Evolutionary conservation across 129 eudicot genomes (phyloP).

Genomic region (Arctium lappa): DNA sequence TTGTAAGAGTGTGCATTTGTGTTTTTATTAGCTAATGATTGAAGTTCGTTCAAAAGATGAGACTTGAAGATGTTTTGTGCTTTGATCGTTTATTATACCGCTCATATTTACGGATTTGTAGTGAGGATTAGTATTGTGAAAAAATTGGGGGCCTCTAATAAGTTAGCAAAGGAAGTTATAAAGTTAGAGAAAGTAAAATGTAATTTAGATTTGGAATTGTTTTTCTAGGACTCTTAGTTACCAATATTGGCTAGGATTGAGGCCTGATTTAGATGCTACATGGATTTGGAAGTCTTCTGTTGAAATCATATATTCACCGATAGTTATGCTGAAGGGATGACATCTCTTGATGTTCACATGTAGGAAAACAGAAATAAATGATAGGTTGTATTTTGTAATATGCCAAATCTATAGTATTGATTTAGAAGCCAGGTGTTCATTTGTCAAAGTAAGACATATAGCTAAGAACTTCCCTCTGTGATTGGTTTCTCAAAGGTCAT

Average conservation of each 20-base stretch:
- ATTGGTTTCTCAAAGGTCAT: background rate
- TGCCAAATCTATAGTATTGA: background rate
- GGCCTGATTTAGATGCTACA: background rate
- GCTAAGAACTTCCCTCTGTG: background rate
- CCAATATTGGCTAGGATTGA: background rate
- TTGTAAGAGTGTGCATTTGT: constrained; percentile 4
- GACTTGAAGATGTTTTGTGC: background rate
- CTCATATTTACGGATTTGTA: background rate
- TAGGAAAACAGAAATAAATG: background rate
- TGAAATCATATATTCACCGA: background rate
- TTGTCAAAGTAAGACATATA: background rate
- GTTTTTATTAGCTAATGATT: background rate
- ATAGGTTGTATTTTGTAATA: background rate
- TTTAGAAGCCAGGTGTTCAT: background rate
- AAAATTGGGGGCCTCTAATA: background rate
- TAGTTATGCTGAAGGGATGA: background rate
- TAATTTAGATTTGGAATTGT: background rate
- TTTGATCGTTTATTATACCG: background rate
- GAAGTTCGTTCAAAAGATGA: background rate
- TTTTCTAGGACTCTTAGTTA: background rate
- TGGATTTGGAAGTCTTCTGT: background rate
- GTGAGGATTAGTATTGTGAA: background rate
- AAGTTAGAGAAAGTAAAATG: constrained; percentile 1
- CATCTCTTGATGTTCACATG: background rate
- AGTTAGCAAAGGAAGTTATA: background rate